Evolutionary conservation across 2,329 filamentous ascomycete genomes (phyloP).

Genomic region (Diplodia intermedia): DNA sequence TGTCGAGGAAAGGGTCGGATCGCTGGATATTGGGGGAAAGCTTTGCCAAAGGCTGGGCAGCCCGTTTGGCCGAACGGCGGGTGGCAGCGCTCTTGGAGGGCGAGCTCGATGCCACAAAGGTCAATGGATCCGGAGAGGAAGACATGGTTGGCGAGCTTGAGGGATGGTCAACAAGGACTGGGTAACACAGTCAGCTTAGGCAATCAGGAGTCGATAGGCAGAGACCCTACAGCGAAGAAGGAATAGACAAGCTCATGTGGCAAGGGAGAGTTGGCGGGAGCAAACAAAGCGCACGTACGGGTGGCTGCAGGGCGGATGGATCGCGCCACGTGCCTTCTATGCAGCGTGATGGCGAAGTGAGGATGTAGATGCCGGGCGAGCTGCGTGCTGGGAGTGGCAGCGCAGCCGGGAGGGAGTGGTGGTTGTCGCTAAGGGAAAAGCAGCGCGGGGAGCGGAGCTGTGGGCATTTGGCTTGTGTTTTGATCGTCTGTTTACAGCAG

Average conservation of each 20-base stretch:
- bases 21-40: slow-evolving; percentile 21
- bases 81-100: slow-evolving; percentile 10
- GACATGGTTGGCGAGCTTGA: slow-evolving; percentile 1
- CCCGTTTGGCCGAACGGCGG: slow-evolving; percentile 13
- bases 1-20: slow-evolving; percentile 26
- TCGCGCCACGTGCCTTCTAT: background rate
- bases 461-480: background rate
- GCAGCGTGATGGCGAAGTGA: background rate
- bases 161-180: too few relatives aligned
- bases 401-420: background rate
- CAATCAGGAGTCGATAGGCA: background rate
- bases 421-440: slow-evolving; percentile 3
- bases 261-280: background rate
- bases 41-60: slow-evolving; percentile 17
- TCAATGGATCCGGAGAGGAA: slow-evolving; percentile 49
- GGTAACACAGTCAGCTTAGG: background rate
- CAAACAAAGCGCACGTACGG: slow-evolving; percentile 13
- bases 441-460: slow-evolving; percentile 9
- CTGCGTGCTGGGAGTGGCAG: background rate
- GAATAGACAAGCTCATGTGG: background rate
- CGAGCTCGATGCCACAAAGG: slow-evolving; percentile 33
- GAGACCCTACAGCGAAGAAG: background rate
- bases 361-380: too few relatives aligned
- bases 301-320: background rate
- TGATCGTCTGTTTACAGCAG: background rate